Evolutionary conservation across 2,329 filamentous ascomycete genomes (phyloP), one percentile per base, ranked within the genome.

Genomic region (Hawksworthiomyces lignivorus): DNA sequence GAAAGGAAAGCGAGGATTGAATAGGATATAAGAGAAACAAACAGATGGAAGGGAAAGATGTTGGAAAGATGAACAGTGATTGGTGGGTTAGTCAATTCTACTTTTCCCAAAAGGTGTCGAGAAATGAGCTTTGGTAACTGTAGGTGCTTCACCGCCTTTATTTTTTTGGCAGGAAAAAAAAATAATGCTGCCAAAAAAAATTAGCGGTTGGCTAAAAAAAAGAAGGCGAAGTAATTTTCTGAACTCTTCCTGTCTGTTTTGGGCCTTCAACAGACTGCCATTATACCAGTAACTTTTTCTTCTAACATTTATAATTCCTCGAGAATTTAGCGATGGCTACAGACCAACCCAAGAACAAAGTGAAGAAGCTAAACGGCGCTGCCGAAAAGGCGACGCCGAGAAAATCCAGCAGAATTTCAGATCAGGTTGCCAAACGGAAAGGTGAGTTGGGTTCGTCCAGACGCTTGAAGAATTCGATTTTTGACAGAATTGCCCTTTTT

Each of bases 91-190:
- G n/a, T n/a, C n/a, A n/a, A n/a, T n/a, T n/a, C n/a, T n/a, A n/a
- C n/a, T n/a, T n/a, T n/a, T n/a, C n/a, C n/a, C n/a, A n/a, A n/a
- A n/a, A n/a, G n/a, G n/a, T n/a, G n/a, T n/a, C n/a, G n/a, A n/a
- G n/a, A n/a, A n/a, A n/a, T n/a, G n/a, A n/a, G n/a, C n/a, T n/a
- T n/a, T n/a, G n/a, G n/a, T n/a, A n/a, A n/a, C n/a, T n/a, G n/a
- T n/a, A n/a, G n/a, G n/a, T n/a, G n/a, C n/a, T 22, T 41, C 27
- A 47, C 45, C 45, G 45, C 45, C 42, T 47, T 42, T 39, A 40
- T 39, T 42, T 39, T 33, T 24, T 14, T 36, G 45, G 45, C 45
- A 47, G 45, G 45, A 47, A 47, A 47, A 47, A n/a, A n/a, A n/a
- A n/a, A n/a, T n/a, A n/a, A n/a, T n/a, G n/a, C n/a, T n/a, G 39